Conservation (phyloP, 2,329 filamentous ascomycete species). For the Fusarium albosuccineum region DNA sequence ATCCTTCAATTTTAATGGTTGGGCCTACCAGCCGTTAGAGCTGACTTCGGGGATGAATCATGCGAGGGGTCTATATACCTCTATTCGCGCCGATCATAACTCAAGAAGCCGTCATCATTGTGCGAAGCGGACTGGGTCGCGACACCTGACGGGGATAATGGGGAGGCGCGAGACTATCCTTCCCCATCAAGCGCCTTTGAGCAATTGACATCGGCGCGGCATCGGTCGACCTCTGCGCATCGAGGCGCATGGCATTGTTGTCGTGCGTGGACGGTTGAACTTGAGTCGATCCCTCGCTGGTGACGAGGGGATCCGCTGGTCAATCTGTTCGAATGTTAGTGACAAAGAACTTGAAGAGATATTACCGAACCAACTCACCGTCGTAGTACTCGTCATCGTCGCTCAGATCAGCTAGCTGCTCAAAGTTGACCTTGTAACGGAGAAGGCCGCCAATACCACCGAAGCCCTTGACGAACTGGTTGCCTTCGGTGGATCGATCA, state of each 20-base stretch:
- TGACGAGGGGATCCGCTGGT: slow-evolving; percentile 89
- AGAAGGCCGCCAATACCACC: slow-evolving; percentile 98
- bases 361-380: slow-evolving; percentile 54
- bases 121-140: slow-evolving; percentile 76
- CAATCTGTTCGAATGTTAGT: slow-evolving; percentile 71
- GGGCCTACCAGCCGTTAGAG: slow-evolving; percentile 43
- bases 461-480: slow-evolving; percentile 99
- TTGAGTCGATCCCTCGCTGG: slow-evolving; percentile 86
- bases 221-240: slow-evolving; percentile 59
- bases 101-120: slow-evolving; percentile 74
- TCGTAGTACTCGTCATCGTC: slow-evolving; percentile 96
- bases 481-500: slow-evolving; percentile 96
- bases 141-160: slow-evolving; percentile 63
- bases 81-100: slow-evolving; percentile 52
- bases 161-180: slow-evolving; percentile 60
- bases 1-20: slow-evolving; percentile 45
- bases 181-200: slow-evolving; percentile 63
- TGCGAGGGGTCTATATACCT: slow-evolving; percentile 44
- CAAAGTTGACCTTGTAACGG: slow-evolving; percentile 99
- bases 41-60: slow-evolving; percentile 30
- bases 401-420: slow-evolving; percentile 94
- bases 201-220: slow-evolving; percentile 59
- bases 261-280: slow-evolving; percentile 62
- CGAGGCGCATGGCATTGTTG: slow-evolving; percentile 56
- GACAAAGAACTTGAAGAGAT: not conserved